A percentile compares a stretch with the other conserved stretches of the same genome.
phyloP scores from a whole-genome alignment of 2,329 filamentous ascomycete species.

The Geosmithia putterillii region DNA sequence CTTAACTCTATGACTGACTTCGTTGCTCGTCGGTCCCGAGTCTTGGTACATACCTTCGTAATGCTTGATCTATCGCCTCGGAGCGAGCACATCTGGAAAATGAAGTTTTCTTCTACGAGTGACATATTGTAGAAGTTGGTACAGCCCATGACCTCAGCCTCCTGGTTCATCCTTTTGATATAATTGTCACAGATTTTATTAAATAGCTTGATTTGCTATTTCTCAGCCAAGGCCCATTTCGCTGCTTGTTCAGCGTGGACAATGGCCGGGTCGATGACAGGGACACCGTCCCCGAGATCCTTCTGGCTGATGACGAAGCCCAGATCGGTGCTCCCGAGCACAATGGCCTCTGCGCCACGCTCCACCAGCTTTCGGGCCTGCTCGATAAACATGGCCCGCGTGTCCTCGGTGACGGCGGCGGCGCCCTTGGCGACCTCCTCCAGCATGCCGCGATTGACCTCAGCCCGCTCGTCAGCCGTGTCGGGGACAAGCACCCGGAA shows the following conservation, averaged over 20 bases:
- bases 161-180: too few relatives aligned
- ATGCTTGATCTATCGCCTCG: too few relatives aligned
- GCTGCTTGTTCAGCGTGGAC: conserved; percentile 4
- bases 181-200: too few relatives aligned
- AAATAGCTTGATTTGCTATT: too few relatives aligned
- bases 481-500: conserved; percentile 3
- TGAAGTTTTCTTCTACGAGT: too few relatives aligned
- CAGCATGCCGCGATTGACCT: conserved; percentile 6
- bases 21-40: too few relatives aligned
- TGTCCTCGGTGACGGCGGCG: conserved; percentile 1
- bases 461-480: conserved; percentile 1
- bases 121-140: too few relatives aligned
- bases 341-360: conserved; percentile 4
- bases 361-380: conserved; percentile 2
- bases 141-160: too few relatives aligned
- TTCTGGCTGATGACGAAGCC: conserved; percentile 5
- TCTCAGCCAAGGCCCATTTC: conserved; percentile 2
- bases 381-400: conserved; percentile 4
- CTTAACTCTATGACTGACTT: too few relatives aligned
- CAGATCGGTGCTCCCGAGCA: conserved; percentile 5
- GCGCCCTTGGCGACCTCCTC: conserved; percentile 6
- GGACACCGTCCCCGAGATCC: conserved; percentile 3
- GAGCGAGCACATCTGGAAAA: too few relatives aligned
- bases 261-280: conserved; percentile 5
- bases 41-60: too few relatives aligned